Conservation (phyloP, 441 rosid species). For the Erodium chrysanthum region DNA sequence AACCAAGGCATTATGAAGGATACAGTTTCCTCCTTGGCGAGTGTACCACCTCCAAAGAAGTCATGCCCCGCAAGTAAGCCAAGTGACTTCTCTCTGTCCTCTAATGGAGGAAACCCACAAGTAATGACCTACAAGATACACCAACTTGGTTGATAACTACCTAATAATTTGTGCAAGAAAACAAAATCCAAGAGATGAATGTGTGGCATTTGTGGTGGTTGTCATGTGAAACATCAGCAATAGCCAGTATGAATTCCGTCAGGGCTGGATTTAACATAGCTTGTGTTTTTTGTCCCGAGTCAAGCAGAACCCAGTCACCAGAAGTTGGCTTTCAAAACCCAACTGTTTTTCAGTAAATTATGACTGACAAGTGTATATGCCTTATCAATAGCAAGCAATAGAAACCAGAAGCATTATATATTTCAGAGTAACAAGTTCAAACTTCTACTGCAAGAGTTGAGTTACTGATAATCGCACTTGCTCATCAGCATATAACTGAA, state of each 20-base stretch:
- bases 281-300: neutral
- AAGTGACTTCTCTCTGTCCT: conserved; percentile 66
- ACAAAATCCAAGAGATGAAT: neutral
- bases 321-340: neutral
- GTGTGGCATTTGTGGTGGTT: neutral
- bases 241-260: neutral
- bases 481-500: neutral
- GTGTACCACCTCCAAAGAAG: conserved; percentile 72
- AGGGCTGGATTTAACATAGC: neutral
- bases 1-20: conserved; percentile 24
- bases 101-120: conserved; percentile 91
- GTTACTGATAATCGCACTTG: neutral
- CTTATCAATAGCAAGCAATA: neutral
- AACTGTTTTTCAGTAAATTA: neutral
- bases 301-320: no score
- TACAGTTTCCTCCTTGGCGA: conserved; percentile 72
- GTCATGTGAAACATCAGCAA: neutral
- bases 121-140: conserved; percentile 46
- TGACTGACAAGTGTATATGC: neutral
- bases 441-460: neutral
- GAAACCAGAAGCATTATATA: neutral
- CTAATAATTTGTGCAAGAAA: neutral
- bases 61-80: conserved; percentile 55
- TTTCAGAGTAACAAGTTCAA: neutral
- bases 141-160: conserved; percentile 5